A percentile compares a stretch with the other conserved stretches of the same genome.
These are phyloP conservation scores for Gymnopus androsaceus DNA, from an alignment of 1,284 basidiomycete species.

Conservation along the genomic window DNA sequence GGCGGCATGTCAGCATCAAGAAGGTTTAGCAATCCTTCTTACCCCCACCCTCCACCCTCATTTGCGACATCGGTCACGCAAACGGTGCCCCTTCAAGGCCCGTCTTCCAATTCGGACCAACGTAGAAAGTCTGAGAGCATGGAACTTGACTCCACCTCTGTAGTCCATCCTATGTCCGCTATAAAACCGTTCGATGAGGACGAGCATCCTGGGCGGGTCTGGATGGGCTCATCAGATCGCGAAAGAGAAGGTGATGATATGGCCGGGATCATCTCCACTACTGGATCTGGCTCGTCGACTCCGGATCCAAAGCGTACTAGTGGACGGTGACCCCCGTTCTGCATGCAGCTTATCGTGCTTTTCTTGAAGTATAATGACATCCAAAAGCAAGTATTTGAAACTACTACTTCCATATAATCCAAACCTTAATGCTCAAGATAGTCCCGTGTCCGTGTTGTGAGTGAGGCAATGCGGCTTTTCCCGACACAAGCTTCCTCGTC, in stretches of 20 bases:
- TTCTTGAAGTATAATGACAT: not conserved
- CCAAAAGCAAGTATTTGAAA: not conserved
- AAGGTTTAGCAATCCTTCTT: not conserved
- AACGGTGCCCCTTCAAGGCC: not conserved
- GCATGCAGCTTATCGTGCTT: not conserved
- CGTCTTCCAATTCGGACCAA: not conserved
- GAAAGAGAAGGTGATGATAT: not conserved
- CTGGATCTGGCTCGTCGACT: constrained; percentile 1
- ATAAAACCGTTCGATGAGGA: not conserved
- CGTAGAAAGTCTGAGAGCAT: not conserved
- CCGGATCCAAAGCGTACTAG: not conserved
- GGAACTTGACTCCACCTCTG: not conserved
- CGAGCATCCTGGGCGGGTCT: not conserved
- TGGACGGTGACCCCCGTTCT: not conserved
- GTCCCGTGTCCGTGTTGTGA: too few species aligned
- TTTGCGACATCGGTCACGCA: not conserved
- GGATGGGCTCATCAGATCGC: not conserved
- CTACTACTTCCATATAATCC: not conserved
- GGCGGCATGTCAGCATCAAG: not conserved
- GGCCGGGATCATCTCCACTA: not conserved
- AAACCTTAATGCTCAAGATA: too few species aligned
- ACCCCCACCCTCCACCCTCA: not conserved
- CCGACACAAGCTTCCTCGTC: too few species aligned
- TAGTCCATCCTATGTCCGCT: not conserved
- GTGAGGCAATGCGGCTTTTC: too few species aligned